phyloP scores from a whole-genome alignment of 306 rosid genomes.

The Vachellia collinsii region DNA sequence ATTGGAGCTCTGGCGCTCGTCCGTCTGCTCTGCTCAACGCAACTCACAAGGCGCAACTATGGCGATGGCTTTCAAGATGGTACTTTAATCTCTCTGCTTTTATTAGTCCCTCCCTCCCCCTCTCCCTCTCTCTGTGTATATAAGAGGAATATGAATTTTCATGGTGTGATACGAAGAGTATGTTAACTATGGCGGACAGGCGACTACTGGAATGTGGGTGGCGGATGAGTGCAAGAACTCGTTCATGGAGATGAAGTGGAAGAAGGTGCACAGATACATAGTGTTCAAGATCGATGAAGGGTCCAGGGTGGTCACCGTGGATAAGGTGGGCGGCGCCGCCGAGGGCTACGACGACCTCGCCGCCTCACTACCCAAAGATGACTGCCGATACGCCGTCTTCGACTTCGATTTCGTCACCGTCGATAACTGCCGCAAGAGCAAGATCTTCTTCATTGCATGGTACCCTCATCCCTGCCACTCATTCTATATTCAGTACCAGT shows the following conservation, averaged over 20 bases:
- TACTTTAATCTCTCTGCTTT: background rate
- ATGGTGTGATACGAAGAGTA: background rate
- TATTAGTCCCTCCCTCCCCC: background rate
- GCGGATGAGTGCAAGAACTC: conserved; percentile 85
- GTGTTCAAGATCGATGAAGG: conserved; percentile 81
- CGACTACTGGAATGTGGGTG: conserved; percentile 90
- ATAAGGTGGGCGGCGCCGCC: conserved; percentile 70
- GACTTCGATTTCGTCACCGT: conserved; percentile 77
- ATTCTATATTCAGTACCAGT: too few relatives aligned
- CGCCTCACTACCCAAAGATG: conserved; percentile 68
- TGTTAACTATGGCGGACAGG: conserved; percentile 42
- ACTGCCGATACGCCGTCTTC: conserved; percentile 75
- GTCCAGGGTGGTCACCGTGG: conserved; percentile 67
- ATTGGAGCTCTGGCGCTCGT: background rate
- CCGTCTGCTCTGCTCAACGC: background rate
- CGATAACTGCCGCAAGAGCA: conserved; percentile 82
- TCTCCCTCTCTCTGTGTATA: background rate
- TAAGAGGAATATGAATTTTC: background rate
- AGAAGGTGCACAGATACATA: conserved; percentile 74
- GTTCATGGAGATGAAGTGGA: conserved; percentile 89
- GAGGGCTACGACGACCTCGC: conserved; percentile 71
- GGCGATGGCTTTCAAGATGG: conserved; percentile 98
- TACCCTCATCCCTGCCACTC: background rate
- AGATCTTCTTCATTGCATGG: conserved; percentile 88
- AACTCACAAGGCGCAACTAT: conserved; percentile 43